phyloP scores from a whole-genome alignment of 108 stramenopile species.

The Pseudonitzschia pungens region DNA sequence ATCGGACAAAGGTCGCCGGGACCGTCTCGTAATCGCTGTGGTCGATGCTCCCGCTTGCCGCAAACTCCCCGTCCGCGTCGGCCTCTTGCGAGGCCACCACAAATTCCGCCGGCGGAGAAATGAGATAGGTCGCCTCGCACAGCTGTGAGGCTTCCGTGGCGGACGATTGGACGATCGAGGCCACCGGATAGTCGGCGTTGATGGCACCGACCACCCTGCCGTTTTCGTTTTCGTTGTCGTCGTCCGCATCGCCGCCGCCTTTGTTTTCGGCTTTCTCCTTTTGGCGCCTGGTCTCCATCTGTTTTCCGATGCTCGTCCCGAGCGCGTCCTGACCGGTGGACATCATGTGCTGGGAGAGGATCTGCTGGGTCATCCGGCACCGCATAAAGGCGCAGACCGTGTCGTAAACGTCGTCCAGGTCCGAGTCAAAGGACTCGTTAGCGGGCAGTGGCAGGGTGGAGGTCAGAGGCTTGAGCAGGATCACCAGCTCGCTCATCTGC shows the following conservation, averaged over 20 bases:
- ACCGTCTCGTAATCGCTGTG: conserved; percentile 14
- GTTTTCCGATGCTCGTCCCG: conserved; percentile 15
- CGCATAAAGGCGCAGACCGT: conserved; percentile 15
- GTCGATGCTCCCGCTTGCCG: not conserved
- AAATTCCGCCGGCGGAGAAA: conserved; percentile 12
- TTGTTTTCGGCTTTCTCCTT: not conserved
- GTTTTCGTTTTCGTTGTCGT: not conserved
- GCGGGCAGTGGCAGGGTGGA: not conserved
- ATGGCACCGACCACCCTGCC: conserved; percentile 44
- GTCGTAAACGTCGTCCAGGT: conserved; percentile 14
- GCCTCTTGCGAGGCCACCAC: conserved; percentile 1
- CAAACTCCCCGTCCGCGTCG: not conserved
- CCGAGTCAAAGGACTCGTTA: not conserved
- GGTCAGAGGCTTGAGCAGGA: conserved; percentile 24
- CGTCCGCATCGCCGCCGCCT: not conserved
- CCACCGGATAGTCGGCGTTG: conserved; percentile 37
- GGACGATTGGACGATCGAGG: conserved; percentile 58
- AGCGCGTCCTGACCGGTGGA: conserved; percentile 39
- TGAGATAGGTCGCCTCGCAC: conserved; percentile 66
- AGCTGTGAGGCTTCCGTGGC: conserved; percentile 64
- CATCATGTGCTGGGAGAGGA: conserved; percentile 71
- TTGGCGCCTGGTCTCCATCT: conserved; percentile 6
- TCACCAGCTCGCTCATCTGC: conserved; percentile 63
- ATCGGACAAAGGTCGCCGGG: conserved; percentile 58
- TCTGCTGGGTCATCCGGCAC: conserved; percentile 33